These are phyloP conservation scores for Lithohypha guttulata DNA, from an alignment of 2,329 filamentous ascomycete genomes.

Conservation along the genomic window DNA sequence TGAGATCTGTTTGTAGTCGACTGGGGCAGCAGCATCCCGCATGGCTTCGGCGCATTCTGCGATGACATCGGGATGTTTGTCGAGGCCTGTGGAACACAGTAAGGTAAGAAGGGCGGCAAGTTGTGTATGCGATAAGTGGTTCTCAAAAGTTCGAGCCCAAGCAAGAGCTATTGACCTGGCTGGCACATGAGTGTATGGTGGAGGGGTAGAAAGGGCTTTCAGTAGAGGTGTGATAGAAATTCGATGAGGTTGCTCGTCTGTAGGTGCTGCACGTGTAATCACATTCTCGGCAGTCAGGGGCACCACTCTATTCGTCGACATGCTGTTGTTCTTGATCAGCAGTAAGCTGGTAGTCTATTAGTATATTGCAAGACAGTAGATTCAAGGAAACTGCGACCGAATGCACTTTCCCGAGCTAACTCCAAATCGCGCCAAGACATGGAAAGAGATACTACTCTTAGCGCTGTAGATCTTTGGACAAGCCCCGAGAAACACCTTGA, in stretches of 20 bases:
- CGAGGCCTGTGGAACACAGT: constrained; percentile 80
- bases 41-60: constrained; percentile 75
- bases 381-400: too few relatives aligned
- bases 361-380: too few relatives aligned
- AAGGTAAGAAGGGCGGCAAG: constrained; percentile 79
- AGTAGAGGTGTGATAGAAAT: constrained; percentile 40
- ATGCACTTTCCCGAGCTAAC: too few relatives aligned
- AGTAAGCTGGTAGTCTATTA: too few relatives aligned
- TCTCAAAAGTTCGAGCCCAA: constrained; percentile 82
- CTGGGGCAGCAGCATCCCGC: constrained; percentile 63
- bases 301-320: background rate
- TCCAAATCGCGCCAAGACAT: background rate
- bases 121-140: constrained; percentile 79
- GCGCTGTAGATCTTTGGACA: too few relatives aligned
- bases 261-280: background rate
- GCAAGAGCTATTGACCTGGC: constrained; percentile 59
- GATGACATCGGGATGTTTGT: constrained; percentile 74
- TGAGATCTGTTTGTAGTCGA: constrained; percentile 55
- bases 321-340: too few relatives aligned
- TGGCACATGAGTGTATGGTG: constrained; percentile 25
- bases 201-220: constrained; percentile 34
- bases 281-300: background rate
- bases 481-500: too few relatives aligned
- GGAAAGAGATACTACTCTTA: too few relatives aligned
- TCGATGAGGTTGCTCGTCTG: constrained; percentile 5